Evolutionary conservation across 2,329 filamentous ascomycete species (phyloP).

Genomic region (Teratosphaeria destructans): DNA sequence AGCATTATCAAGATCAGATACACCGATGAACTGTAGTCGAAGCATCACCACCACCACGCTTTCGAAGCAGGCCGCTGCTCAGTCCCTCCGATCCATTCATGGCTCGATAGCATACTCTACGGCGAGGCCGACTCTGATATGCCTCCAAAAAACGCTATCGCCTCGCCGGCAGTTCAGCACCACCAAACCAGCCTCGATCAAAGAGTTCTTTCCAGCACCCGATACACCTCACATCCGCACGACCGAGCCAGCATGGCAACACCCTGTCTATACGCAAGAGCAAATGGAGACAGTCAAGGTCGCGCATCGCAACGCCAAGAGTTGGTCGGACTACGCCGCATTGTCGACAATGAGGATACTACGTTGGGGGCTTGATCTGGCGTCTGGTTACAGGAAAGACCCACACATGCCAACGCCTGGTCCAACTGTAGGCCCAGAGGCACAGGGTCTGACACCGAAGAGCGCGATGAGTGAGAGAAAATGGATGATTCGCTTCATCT

Average conservation of each 20-base stretch:
- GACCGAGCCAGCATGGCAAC: slow-evolving; percentile 39
- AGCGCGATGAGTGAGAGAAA: slow-evolving; percentile 72
- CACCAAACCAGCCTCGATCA: slow-evolving; percentile 24
- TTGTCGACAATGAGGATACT: slow-evolving; percentile 65
- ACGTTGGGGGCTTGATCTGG: slow-evolving; percentile 70
- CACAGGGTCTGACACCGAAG: slow-evolving; percentile 31
- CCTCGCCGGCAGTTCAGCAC: slow-evolving; percentile 31
- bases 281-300: slow-evolving; percentile 67
- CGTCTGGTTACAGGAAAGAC: slow-evolving; percentile 70
- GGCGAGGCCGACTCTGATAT: slow-evolving; percentile 24
- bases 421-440: not conserved
- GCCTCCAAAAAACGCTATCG: slow-evolving; percentile 17
- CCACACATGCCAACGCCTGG: not conserved
- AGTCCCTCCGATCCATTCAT: slow-evolving; percentile 29
- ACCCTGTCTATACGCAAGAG: slow-evolving; percentile 56
- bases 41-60: slow-evolving; percentile 17
- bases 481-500: slow-evolving; percentile 84
- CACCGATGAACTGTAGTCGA: slow-evolving; percentile 20
- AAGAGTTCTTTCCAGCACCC: slow-evolving; percentile 38
- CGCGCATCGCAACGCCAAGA: slow-evolving; percentile 65
- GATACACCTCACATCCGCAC: slow-evolving; percentile 35
- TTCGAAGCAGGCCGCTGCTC: slow-evolving; percentile 28
- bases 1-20: not conserved
- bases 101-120: slow-evolving; percentile 16
- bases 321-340: slow-evolving; percentile 67